These are phyloP conservation scores for Eimeria necatrix DNA, from an alignment of 169 alveolate genomes.

Conservation along the genomic window DNA sequence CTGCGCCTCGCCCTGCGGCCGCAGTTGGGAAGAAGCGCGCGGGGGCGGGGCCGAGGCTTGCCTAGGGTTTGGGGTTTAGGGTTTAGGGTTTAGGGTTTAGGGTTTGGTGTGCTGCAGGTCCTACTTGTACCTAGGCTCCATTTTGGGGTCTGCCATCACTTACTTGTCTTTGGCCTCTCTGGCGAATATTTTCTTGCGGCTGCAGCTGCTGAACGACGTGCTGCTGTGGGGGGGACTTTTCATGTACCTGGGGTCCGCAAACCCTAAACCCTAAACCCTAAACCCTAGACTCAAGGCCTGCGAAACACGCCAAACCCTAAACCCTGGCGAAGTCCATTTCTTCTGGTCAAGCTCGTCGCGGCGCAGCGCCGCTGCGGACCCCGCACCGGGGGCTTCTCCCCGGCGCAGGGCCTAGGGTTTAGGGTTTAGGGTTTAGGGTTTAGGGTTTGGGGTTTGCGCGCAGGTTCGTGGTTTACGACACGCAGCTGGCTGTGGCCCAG, in stretches of 20 bases:
- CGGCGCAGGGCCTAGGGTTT: not conserved
- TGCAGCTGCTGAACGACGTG: constrained; percentile 43
- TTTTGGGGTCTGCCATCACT: constrained; percentile 56
- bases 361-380: not conserved
- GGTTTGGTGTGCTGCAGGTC: not conserved
- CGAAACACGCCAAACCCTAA: not conserved
- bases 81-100: constrained; percentile 15
- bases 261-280: constrained; percentile 37
- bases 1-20: too few relatives aligned
- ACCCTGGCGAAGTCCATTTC: not conserved
- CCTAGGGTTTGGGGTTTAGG: not conserved
- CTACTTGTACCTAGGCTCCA: constrained; percentile 56
- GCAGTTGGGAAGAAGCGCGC: too few relatives aligned
- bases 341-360: not conserved
- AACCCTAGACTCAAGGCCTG: not conserved
- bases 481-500: constrained; percentile 77
- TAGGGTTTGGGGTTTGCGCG: not conserved
- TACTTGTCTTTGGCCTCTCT: constrained; percentile 45
- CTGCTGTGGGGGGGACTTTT: constrained; percentile 77
- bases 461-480: constrained; percentile 73
- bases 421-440: constrained; percentile 32
- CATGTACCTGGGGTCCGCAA: constrained; percentile 58
- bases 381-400: not conserved
- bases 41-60: not conserved
- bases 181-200: constrained; percentile 17